A percentile compares a stretch with the other conserved stretches of the same genome.
These are phyloP conservation scores for Crithidia thermophila DNA, from an alignment of 208 protist species.

Conservation along the genomic window DNA sequence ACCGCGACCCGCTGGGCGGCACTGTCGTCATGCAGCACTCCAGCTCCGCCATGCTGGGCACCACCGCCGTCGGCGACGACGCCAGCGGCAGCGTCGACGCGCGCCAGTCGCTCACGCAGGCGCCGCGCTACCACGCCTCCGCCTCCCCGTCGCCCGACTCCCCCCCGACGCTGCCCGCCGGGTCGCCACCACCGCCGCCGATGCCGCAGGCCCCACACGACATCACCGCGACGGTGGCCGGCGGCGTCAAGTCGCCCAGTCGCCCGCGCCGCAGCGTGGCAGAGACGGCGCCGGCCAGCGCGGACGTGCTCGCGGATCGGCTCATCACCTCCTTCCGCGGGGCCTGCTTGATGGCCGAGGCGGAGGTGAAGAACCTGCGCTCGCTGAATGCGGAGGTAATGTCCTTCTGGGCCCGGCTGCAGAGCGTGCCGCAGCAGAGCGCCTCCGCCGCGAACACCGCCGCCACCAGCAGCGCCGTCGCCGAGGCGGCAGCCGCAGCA, in stretches of 20 bases:
- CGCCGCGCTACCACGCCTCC: neutral
- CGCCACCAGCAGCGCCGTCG: neutral
- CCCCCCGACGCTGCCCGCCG: neutral
- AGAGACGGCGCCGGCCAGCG: neutral
- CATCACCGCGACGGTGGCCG: neutral
- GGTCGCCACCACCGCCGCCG: neutral
- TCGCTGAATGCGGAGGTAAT: constrained; percentile 16
- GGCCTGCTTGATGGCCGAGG: constrained; percentile 26
- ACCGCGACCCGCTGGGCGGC: constrained; percentile 17
- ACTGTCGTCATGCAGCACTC: constrained; percentile 18
- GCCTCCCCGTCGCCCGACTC: constrained; percentile 7
- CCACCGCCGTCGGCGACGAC: constrained; percentile 3
- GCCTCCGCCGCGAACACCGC: neutral
- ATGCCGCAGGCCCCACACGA: neutral
- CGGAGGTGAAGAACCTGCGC: constrained; percentile 20
- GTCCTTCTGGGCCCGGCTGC: constrained; percentile 32
- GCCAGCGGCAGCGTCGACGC: constrained; percentile 6
- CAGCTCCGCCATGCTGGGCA: constrained; percentile 10
- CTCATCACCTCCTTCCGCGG: constrained; percentile 28
- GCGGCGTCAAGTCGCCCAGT: neutral
- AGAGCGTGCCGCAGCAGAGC: constrained; percentile 3
- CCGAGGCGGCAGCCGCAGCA: neutral
- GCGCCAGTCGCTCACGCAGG: constrained; percentile 2
- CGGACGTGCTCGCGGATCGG: constrained; percentile 1
- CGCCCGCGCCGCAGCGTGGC: neutral